Evolutionary conservation across 805 yeast genomes (phyloP).

Genomic region (Yamadazyma philogaea): DNA sequence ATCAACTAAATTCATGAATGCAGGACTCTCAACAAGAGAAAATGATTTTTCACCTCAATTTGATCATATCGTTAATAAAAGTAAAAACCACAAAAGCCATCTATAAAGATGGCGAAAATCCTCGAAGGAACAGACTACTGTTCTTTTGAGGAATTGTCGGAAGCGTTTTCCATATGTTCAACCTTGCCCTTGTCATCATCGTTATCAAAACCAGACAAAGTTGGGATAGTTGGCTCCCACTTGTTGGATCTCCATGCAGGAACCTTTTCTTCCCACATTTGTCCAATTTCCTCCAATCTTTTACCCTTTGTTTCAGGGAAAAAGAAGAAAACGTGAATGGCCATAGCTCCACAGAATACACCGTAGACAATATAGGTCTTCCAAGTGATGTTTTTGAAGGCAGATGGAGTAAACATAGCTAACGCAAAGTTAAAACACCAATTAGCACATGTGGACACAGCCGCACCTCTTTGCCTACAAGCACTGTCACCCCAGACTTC

Average conservation of each 20-base stretch:
- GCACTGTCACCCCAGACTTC: slow-evolving; percentile 59
- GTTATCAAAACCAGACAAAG: slow-evolving; percentile 38
- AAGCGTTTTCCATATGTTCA: slow-evolving; percentile 30
- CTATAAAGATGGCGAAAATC: too few species aligned
- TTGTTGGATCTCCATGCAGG: slow-evolving; percentile 41
- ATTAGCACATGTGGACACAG: slow-evolving; percentile 63
- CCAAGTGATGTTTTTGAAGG: slow-evolving; percentile 56
- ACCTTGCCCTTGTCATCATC: slow-evolving; percentile 33
- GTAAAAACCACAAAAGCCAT: slow-evolving; percentile 2
- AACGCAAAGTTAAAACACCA: slow-evolving; percentile 69
- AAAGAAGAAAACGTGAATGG: slow-evolving; percentile 46
- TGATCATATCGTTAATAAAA: slow-evolving; percentile 2
- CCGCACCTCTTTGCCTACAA: slow-evolving; percentile 65
- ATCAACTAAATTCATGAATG: slow-evolving; percentile 9
- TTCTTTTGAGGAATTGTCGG: slow-evolving; percentile 7
- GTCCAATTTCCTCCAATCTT: slow-evolving; percentile 56
- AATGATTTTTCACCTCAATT: slow-evolving; percentile 3
- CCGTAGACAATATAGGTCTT: slow-evolving; percentile 57
- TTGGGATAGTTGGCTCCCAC: slow-evolving; percentile 39
- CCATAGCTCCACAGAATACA: slow-evolving; percentile 48
- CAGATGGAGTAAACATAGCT: slow-evolving; percentile 64
- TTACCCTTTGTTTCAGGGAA: slow-evolving; percentile 64
- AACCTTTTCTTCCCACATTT: slow-evolving; percentile 42
- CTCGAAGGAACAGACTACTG: not conserved
- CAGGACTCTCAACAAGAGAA: slow-evolving; percentile 15